phyloP scores from a whole-genome alignment of 495 filamentous ascomycete genomes.

The Lasiosphaeria miniovina region DNA sequence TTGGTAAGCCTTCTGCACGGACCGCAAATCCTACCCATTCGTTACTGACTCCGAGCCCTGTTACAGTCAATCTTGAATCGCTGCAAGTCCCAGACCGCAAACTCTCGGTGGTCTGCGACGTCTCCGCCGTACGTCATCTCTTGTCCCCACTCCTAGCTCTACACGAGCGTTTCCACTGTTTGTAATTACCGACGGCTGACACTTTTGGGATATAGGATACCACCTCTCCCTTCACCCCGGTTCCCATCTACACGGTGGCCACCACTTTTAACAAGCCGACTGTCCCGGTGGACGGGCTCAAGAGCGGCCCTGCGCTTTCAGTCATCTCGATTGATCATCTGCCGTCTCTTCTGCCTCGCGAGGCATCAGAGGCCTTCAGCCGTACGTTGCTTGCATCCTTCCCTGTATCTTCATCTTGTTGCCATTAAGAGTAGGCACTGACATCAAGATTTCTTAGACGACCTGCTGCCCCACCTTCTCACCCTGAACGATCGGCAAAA shows the following conservation, averaged over 20 bases:
- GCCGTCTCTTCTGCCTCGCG: slow-evolving; percentile 79
- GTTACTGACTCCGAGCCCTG: neutral
- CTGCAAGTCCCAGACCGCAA: slow-evolving; percentile 63
- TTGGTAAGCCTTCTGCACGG: slow-evolving; percentile 17
- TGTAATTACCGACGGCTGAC: neutral
- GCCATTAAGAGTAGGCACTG: neutral
- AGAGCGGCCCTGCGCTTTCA: slow-evolving; percentile 57
- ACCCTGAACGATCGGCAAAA: slow-evolving; percentile 71
- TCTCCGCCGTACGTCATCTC: slow-evolving; percentile 63
- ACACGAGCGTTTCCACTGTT: too few relatives aligned
- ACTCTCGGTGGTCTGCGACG: slow-evolving; percentile 85
- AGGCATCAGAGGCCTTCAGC: slow-evolving; percentile 84
- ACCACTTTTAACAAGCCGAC: slow-evolving; percentile 85
- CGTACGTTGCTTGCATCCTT: slow-evolving; percentile 15
- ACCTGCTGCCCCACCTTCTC: slow-evolving; percentile 74
- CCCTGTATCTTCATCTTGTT: neutral
- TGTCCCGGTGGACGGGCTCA: slow-evolving; percentile 61
- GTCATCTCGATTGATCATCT: slow-evolving; percentile 92
- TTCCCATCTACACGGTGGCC: slow-evolving; percentile 80
- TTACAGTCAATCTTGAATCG: slow-evolving; percentile 59
- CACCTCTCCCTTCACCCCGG: slow-evolving; percentile 54
- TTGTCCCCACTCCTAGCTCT: too few relatives aligned
- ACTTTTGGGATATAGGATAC: slow-evolving; percentile 51
- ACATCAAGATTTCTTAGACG: slow-evolving; percentile 28
- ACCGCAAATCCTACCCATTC: neutral